These are phyloP conservation scores for Amphirosellinia nigrospora DNA, from an alignment of 495 filamentous ascomycete genomes.

Conservation along the genomic window DNA sequence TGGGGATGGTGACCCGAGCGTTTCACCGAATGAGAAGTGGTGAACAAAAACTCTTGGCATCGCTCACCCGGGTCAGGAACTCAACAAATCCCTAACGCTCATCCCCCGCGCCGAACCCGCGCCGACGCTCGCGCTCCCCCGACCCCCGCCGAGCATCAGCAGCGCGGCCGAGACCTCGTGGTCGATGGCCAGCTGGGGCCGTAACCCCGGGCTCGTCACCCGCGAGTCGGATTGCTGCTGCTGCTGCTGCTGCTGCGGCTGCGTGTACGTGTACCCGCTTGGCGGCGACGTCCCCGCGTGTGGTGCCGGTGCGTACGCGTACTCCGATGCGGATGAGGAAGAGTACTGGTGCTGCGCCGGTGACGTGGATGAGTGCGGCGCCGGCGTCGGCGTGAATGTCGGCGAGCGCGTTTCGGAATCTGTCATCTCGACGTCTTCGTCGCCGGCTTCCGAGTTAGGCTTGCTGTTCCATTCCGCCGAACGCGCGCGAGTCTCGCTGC, in stretches of 20 bases:
- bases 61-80: slow-evolving; percentile 58
- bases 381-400: slow-evolving; percentile 32
- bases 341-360: slow-evolving; percentile 35
- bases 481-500: background rate
- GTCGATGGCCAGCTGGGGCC: slow-evolving; percentile 60
- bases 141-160: slow-evolving; percentile 70
- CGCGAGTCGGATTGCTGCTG: slow-evolving; percentile 36
- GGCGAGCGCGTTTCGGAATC: slow-evolving; percentile 46
- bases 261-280: background rate
- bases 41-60: too few relatives aligned
- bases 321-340: background rate
- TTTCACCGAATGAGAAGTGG: too few relatives aligned
- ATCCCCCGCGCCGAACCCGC: background rate
- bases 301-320: slow-evolving; percentile 12
- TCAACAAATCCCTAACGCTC: slow-evolving; percentile 68
- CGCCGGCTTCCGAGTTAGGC: slow-evolving; percentile 26
- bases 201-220: slow-evolving; percentile 57
- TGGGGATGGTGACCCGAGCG: background rate
- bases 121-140: slow-evolving; percentile 72
- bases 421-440: slow-evolving; percentile 58
- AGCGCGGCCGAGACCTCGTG: slow-evolving; percentile 83
- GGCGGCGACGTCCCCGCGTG: slow-evolving; percentile 38
- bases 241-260: background rate
- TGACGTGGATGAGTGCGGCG: slow-evolving; percentile 55
- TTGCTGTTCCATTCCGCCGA: background rate